Base-by-base conservation (phyloP, 768 basidiomycete genomes). In the Macrolepiota albuminosa region DNA sequence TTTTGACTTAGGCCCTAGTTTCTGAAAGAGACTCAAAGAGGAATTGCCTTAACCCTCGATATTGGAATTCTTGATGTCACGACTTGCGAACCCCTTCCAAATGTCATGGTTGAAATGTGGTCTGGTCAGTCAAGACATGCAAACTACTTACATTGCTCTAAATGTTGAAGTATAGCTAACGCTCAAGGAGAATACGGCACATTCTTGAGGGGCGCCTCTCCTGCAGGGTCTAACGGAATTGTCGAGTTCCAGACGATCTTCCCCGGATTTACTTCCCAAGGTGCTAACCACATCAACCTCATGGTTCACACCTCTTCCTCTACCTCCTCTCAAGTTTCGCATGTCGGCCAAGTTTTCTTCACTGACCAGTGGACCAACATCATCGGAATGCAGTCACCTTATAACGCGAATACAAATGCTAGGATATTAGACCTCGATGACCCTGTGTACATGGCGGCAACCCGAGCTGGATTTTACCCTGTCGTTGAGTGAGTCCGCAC, bases 311-410 rank as follows among this genome's bases (percentile, higher is more conserved):
- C 66, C 31, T 60, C 66, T 36, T 68, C 71, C n/a, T 66, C 68
- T 26, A 55, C 67, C 29, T 65, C 69, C 18, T 70, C 71, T 6
- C 51, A 57, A 1, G 66, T 72, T 9, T 53, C 66, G 9, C 76
- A 78, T 61, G 65, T 70, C 46, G 77, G 77, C 7, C 75, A 73
- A 53, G 62, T 77, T 13, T 78, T 76, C 70, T 78, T 78, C 67
- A 70, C 70, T 9, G 76, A 77, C 49, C 61, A 59, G 21, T 75
- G 72, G 73, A 75, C 69, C 37, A 66, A 68, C 3, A 64, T 70
- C 31, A 67, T 76, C 24, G 62, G 67, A 58, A 67, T 62, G 54
- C 67, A 66, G 14, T 55, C 66, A 8, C 67, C 70, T 7, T 77
- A 77, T 64, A 66, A 61, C 52, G 56, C 67, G 51, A 75, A 74